Conservation (phyloP, 2,329 filamentous ascomycete genomes). For the Curvularia lunata region DNA sequence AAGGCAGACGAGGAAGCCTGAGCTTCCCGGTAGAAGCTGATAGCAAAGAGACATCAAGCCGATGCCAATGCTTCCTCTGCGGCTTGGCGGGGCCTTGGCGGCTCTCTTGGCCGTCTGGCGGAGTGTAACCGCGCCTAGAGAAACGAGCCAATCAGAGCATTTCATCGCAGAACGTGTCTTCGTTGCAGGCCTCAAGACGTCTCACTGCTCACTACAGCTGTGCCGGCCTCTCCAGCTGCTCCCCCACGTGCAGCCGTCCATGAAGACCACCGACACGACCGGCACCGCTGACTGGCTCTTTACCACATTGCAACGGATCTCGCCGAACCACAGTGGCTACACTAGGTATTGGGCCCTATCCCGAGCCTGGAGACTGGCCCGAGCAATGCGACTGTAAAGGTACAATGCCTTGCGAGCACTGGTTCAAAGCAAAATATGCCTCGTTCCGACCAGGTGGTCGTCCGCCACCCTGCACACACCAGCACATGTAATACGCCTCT, state of each 20-base stretch:
- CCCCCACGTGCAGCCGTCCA: background rate
- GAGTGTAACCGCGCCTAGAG: background rate
- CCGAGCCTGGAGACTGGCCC: background rate
- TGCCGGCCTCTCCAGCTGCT: background rate
- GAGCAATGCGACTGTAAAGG: background rate
- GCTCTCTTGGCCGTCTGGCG: background rate
- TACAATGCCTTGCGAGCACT: background rate
- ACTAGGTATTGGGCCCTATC: background rate
- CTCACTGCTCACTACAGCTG: background rate
- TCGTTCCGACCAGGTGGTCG: background rate
- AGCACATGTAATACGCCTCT: too few species aligned
- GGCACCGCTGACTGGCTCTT: background rate
- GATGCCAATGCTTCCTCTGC: background rate
- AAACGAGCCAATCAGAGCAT: background rate
- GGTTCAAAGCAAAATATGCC: background rate
- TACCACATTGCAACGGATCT: background rate
- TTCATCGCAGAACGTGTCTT: background rate
- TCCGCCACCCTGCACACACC: too few species aligned
- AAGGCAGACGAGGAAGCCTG: background rate
- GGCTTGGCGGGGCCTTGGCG: constrained; percentile 6
- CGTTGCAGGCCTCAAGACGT: background rate
- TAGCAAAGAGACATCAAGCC: constrained; percentile 11
- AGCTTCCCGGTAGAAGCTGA: background rate
- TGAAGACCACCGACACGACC: background rate
- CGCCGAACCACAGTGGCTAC: background rate